A percentile compares a stretch with the other conserved stretches of the same genome.
Evolutionary conservation across 352 stramenopile genomes (phyloP).

Genomic region (Pythium guiyangense): DNA sequence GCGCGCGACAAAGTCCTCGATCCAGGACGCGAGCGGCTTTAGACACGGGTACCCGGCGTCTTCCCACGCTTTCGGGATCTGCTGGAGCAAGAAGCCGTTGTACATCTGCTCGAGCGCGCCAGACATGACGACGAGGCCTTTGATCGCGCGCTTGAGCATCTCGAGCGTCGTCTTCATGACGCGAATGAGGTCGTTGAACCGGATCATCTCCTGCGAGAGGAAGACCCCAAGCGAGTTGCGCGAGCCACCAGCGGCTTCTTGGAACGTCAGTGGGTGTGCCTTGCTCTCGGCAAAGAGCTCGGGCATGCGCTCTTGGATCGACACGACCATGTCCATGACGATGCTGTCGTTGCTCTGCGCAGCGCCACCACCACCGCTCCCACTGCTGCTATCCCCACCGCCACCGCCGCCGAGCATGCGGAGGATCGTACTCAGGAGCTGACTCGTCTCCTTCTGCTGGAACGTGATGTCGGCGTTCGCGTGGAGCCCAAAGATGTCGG

Average conservation of each 20-base stretch:
- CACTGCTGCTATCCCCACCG: conserved; percentile 44
- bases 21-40: conserved; percentile 91
- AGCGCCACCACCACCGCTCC: conserved; percentile 22
- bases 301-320: conserved; percentile 78
- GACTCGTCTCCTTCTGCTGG: conserved; percentile 90
- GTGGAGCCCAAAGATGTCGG: conserved; percentile 92
- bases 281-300: conserved; percentile 54
- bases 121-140: conserved; percentile 89
- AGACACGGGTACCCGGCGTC: conserved; percentile 89
- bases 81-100: conserved; percentile 89
- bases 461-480: conserved; percentile 94
- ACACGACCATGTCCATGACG: conserved; percentile 82
- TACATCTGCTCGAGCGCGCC: conserved; percentile 90
- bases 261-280: conserved; percentile 80
- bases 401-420: conserved; percentile 52
- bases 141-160: conserved; percentile 88
- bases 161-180: conserved; percentile 85
- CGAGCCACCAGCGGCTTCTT: conserved; percentile 69
- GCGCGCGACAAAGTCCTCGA: conserved; percentile 89
- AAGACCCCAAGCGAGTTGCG: conserved; percentile 94
- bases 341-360: conserved; percentile 65
- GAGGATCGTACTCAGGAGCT: conserved; percentile 64
- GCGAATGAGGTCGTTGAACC: conserved; percentile 85
- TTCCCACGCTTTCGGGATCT: conserved; percentile 86
- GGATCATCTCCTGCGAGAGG: conserved; percentile 87